Conservation (phyloP, 23 red algal species). For the Gracilariopsis chorda region DNA sequence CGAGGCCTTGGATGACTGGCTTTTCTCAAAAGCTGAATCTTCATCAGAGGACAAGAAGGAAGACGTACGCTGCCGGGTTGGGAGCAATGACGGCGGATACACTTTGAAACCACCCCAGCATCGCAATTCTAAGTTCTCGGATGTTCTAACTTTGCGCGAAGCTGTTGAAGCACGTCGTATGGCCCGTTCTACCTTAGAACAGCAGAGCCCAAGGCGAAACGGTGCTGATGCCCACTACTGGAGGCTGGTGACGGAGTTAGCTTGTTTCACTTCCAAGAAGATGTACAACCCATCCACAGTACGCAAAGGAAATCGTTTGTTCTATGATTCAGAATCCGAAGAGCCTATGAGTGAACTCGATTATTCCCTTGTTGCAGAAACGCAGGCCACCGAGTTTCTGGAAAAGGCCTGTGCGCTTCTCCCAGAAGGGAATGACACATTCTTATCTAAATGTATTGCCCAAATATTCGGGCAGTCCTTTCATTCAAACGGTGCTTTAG, state of each 20-base stretch:
- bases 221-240: not conserved
- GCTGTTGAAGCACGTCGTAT: not conserved
- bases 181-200: not conserved
- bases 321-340: not conserved
- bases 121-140: not conserved
- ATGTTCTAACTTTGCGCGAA: not conserved
- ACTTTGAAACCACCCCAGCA: not conserved
- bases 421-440: not conserved
- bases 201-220: no score
- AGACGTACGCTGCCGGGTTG: no score
- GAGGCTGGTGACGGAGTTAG: not conserved
- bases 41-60: not conserved
- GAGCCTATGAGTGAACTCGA: not conserved
- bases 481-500: not conserved
- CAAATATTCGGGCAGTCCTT: conserved; percentile 27
- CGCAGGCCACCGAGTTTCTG: not conserved
- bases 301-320: not conserved
- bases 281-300: no score
- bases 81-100: not conserved
- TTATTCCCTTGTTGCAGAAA: not conserved
- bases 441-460: not conserved
- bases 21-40: not conserved
- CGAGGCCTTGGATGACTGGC: no score
- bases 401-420: not conserved
- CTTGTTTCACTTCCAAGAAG: not conserved